Conservation (phyloP, 1,139 yeast species). For the Debaryomyces robertsiae region DNA sequence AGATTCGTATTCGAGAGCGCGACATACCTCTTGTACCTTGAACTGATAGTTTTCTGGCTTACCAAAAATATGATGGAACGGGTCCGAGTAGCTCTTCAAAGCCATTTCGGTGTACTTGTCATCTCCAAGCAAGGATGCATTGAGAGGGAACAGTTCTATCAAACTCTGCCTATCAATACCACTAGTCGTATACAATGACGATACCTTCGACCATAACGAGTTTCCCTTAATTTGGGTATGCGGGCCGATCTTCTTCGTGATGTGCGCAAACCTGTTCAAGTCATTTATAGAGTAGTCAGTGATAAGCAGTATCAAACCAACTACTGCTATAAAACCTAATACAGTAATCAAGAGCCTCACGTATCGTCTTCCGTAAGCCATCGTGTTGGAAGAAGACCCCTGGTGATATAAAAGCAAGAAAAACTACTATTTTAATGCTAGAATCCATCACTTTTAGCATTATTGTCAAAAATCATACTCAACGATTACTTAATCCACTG, state of each 20-base stretch:
- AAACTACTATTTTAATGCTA: too few species aligned
- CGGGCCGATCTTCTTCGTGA: conserved; percentile 2
- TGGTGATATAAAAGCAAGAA: too few species aligned
- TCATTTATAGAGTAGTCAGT: conserved; percentile 9
- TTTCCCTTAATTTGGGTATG: conserved; percentile 1
- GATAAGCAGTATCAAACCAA: conserved; percentile 11
- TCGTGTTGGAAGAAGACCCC: conserved; percentile 1
- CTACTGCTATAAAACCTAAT: conserved; percentile 10
- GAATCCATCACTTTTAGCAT: not conserved
- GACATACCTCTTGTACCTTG: conserved; percentile 20
- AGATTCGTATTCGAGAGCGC: conserved; percentile 17
- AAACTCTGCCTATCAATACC: conserved; percentile 3
- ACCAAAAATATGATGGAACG: conserved; percentile 15
- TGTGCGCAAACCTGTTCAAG: conserved; percentile 2
- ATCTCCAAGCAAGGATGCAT: conserved; percentile 8
- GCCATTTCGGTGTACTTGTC: conserved; percentile 2
- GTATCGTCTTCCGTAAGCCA: conserved; percentile 14
- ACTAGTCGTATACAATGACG: not conserved
- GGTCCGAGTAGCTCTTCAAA: conserved; percentile 25
- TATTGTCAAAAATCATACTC: not conserved
- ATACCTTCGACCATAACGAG: conserved; percentile 1
- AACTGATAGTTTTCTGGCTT: conserved; percentile 17
- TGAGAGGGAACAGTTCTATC: conserved; percentile 16
- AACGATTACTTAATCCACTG: not conserved
- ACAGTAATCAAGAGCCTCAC: conserved; percentile 16